Evolutionary conservation across 2,329 filamentous ascomycete genomes (phyloP).

Genomic region (Aspergillus fumigatus): DNA sequence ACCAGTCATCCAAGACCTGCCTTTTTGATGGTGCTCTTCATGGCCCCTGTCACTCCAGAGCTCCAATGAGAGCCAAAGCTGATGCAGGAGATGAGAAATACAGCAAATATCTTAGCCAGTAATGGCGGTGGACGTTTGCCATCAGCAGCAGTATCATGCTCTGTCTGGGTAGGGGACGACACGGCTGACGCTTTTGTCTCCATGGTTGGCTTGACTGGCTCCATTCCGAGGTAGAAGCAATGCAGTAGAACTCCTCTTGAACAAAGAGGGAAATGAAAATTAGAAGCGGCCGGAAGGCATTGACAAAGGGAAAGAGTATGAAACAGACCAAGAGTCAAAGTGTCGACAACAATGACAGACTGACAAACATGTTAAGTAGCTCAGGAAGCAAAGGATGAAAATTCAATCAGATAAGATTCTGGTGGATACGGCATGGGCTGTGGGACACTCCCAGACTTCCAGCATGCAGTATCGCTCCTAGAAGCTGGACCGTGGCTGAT

Average conservation of each 20-base stretch:
- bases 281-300: background rate
- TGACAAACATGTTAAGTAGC: background rate
- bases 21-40: conserved; percentile 60
- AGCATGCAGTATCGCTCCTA: background rate
- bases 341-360: background rate
- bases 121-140: conserved; percentile 22
- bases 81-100: conserved; percentile 44
- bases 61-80: conserved; percentile 60
- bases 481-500: background rate
- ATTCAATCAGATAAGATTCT: background rate
- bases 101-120: conserved; percentile 39
- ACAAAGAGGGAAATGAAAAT: background rate
- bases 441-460: background rate
- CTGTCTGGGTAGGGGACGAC: background rate
- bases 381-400: background rate
- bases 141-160: background rate
- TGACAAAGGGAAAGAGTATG: background rate
- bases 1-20: conserved; percentile 12
- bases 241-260: background rate
- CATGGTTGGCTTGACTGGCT: background rate
- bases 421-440: background rate
- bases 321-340: background rate
- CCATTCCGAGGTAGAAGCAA: background rate
- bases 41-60: conserved; percentile 55
- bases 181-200: background rate